Conservation (phyloP, 345 rosid genomes). For the Eucalyptus curtisii region DNA sequence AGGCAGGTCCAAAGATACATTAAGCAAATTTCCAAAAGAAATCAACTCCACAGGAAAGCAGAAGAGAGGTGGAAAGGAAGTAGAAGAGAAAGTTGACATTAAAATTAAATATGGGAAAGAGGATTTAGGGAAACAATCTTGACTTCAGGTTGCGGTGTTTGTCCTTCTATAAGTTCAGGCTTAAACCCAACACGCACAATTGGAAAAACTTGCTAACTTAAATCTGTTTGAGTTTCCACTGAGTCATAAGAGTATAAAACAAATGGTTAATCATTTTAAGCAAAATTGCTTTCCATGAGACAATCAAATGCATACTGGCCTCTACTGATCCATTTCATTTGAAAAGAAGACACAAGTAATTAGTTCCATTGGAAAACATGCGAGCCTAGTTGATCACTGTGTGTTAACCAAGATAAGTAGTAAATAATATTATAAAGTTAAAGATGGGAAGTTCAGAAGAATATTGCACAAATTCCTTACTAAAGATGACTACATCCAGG, state of each 20-base stretch:
- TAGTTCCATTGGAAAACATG: neutral
- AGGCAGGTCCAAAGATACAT: neutral
- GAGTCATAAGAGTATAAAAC: neutral
- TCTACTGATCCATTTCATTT: neutral
- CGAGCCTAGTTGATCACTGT: neutral
- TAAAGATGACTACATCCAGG: neutral
- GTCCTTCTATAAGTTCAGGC: neutral
- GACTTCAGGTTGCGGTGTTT: neutral
- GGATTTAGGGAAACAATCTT: neutral
- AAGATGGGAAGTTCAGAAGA: neutral
- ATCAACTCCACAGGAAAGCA: neutral
- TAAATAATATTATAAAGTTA: neutral
- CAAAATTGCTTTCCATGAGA: neutral
- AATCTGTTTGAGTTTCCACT: neutral
- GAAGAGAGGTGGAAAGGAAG: neutral
- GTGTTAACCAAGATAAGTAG: neutral
- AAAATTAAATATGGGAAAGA: neutral
- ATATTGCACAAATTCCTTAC: neutral
- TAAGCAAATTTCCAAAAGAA: neutral
- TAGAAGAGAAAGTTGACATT: neutral
- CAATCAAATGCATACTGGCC: neutral
- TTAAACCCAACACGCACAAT: neutral
- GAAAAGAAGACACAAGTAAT: neutral
- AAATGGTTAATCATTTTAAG: neutral
- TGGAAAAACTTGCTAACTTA: neutral